Evolutionary conservation across 352 stramenopile genomes (phyloP).

Genomic region (Globisporangium camurandrum): DNA sequence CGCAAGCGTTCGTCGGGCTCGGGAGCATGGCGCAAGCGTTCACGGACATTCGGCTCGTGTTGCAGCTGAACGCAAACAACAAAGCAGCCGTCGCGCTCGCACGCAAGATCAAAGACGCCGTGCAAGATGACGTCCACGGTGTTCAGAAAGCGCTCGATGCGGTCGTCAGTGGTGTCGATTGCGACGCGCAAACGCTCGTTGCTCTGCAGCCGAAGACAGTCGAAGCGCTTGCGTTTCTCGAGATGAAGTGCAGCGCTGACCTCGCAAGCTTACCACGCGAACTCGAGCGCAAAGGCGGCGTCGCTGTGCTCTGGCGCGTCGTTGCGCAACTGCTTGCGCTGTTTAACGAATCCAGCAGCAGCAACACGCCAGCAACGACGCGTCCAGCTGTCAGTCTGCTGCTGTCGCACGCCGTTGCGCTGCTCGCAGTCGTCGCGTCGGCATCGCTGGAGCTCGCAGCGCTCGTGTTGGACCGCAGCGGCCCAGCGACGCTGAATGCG

Average conservation of each 20-base stretch:
- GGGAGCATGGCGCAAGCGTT: conserved; percentile 64
- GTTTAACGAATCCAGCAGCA: conserved; percentile 1
- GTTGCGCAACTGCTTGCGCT: conserved; percentile 26
- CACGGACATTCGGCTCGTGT: conserved; percentile 58
- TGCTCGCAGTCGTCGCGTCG: conserved; percentile 53
- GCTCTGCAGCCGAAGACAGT: conserved; percentile 31
- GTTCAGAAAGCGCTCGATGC: conserved; percentile 73
- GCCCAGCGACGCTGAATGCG: conserved; percentile 8
- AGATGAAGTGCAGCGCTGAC: conserved; percentile 66
- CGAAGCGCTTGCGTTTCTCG: conserved; percentile 66
- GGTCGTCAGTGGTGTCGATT: conserved; percentile 24
- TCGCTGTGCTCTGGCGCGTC: conserved; percentile 46
- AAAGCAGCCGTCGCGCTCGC: conserved; percentile 62
- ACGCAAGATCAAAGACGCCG: conserved; percentile 66
- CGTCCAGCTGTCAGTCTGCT: conserved; percentile 19
- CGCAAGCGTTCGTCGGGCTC: conserved; percentile 60
- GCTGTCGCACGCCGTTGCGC: conserved; percentile 34
- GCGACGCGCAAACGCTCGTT: conserved; percentile 14
- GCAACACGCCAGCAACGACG: conserved; percentile 1
- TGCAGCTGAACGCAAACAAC: conserved; percentile 67
- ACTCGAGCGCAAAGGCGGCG: conserved; percentile 43
- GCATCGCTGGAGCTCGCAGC: conserved; percentile 42
- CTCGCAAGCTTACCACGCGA: conserved; percentile 42
- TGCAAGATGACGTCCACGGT: conserved; percentile 65
- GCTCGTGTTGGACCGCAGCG: conserved; percentile 19